These are phyloP conservation scores for Leccinellum albellum DNA, from an alignment of 768 basidiomycete genomes.

Conservation along the genomic window DNA sequence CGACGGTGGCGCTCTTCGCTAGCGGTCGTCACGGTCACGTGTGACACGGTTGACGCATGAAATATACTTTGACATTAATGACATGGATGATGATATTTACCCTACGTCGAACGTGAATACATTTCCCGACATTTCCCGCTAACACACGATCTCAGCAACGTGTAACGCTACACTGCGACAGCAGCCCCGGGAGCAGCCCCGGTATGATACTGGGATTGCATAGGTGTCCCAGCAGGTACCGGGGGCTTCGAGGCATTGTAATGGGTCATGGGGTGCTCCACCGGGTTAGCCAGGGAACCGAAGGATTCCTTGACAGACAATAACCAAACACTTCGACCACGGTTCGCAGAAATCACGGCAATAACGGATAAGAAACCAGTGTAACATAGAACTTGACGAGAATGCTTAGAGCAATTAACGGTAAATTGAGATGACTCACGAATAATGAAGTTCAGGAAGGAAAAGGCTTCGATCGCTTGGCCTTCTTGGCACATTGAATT, in stretches of 20 bases:
- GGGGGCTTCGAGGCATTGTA: conserved; percentile 8
- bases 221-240: neutral
- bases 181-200: neutral
- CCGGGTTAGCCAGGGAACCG: conserved; percentile 6
- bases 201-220: neutral
- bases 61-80: neutral
- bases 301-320: conserved; percentile 31
- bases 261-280: conserved; percentile 17
- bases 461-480: conserved; percentile 33
- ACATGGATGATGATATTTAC: neutral
- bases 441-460: conserved; percentile 35
- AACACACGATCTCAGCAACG: neutral
- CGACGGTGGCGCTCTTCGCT: conserved; percentile 19
- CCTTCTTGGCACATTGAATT: conserved; percentile 26
- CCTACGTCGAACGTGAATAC: neutral
- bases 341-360: conserved; percentile 23
- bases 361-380: conserved; percentile 20
- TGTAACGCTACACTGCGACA: neutral
- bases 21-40: neutral
- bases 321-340: conserved; percentile 33
- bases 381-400: conserved; percentile 33
- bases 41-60: neutral
- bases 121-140: neutral
- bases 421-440: conserved; percentile 18
- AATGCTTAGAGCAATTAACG: neutral